Conservation (phyloP, 1,139 yeast species). For the Suhomyces ambrosiae region DNA sequence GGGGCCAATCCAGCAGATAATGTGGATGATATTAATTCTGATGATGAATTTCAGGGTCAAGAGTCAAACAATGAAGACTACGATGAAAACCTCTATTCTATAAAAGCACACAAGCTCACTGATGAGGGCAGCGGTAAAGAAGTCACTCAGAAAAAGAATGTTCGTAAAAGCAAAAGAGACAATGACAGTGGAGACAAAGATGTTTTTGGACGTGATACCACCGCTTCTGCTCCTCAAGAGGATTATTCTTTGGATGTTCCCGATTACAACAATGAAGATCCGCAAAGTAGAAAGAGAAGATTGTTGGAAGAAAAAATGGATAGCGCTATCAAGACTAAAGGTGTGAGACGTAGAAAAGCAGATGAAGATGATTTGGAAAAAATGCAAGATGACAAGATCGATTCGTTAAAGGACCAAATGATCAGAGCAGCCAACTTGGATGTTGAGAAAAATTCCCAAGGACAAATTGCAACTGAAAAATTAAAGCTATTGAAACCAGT, state of each 20-base stretch:
- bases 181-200: slow-evolving; percentile 12
- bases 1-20: not conserved
- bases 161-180: slow-evolving; percentile 27
- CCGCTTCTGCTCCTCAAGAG: slow-evolving; percentile 5
- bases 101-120: slow-evolving; percentile 33
- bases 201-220: slow-evolving; percentile 15
- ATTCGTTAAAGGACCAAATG: slow-evolving; percentile 84
- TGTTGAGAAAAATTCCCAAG: slow-evolving; percentile 77
- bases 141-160: slow-evolving; percentile 44
- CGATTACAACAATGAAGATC: slow-evolving; percentile 41
- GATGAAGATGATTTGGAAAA: slow-evolving; percentile 93
- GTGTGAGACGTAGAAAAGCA: slow-evolving; percentile 59
- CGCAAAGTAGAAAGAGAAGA: slow-evolving; percentile 62
- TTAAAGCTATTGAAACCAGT: slow-evolving; percentile 81
- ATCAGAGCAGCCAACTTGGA: slow-evolving; percentile 90
- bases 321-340: slow-evolving; percentile 68
- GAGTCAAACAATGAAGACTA: slow-evolving; percentile 4
- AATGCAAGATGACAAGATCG: slow-evolving; percentile 90
- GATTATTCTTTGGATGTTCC: slow-evolving; percentile 15
- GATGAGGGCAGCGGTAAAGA: slow-evolving; percentile 17
- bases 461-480: slow-evolving; percentile 83
- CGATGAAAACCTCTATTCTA: slow-evolving; percentile 33
- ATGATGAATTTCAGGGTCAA: not conserved
- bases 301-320: slow-evolving; percentile 81
- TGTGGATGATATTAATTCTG: not conserved